Percentiles rank a stretch among this genome's conserved stretches.
phyloP scores from a whole-genome alignment of 805 yeast genomes.

The Hanseniaspora nectarophila region DNA sequence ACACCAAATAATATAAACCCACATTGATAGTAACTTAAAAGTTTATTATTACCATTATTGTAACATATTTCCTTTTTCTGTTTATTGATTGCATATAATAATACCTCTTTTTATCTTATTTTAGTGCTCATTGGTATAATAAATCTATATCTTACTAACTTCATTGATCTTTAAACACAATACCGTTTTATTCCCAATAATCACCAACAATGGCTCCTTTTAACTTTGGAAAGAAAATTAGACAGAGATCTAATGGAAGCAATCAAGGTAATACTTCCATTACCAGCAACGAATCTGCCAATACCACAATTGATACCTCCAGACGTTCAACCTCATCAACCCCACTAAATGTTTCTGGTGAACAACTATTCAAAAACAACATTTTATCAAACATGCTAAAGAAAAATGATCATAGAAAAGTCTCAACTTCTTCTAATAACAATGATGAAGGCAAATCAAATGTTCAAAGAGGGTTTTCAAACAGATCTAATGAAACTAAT shows the following conservation, averaged over 20 bases:
- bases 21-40: too few relatives aligned
- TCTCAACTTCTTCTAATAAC: neutral
- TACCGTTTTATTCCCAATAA: too few relatives aligned
- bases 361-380: conserved; percentile 3
- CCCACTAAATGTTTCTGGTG: neutral
- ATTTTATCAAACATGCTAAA: conserved; percentile 6
- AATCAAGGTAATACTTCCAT: neutral
- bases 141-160: too few relatives aligned
- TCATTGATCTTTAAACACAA: too few relatives aligned
- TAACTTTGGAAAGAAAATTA: conserved; percentile 13
- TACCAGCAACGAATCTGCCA: neutral
- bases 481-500: neutral
- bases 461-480: neutral
- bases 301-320: neutral
- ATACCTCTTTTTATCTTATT: too few relatives aligned
- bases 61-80: too few relatives aligned
- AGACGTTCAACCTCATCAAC: conserved; percentile 4
- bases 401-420: neutral
- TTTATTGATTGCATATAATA: too few relatives aligned
- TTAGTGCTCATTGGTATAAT: too few relatives aligned
- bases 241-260: neutral
- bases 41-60: too few relatives aligned
- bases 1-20: too few relatives aligned
- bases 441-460: neutral
- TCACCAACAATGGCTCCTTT: conserved; percentile 9